Percentiles rank a stretch among this genome's conserved stretches.
phyloP scores from a whole-genome alignment of 164 flowering plant species.

The Aristolochia fimbriata region DNA sequence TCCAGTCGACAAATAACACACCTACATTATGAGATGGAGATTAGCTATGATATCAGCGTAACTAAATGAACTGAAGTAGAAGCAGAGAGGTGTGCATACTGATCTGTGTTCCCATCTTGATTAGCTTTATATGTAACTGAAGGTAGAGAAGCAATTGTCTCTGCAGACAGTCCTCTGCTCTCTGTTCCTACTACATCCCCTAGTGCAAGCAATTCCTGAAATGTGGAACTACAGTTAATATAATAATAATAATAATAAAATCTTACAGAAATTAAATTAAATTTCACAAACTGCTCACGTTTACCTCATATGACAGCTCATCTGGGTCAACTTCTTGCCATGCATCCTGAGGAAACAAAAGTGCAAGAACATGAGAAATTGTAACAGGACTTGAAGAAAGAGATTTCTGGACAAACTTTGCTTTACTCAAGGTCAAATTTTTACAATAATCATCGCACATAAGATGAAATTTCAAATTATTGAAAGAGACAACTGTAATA shows the following conservation, averaged over 20 bases:
- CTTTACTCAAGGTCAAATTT: no score
- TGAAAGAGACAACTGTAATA: no score
- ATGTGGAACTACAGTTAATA: no score
- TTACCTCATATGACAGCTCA: conserved; percentile 90
- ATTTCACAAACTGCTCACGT: background rate
- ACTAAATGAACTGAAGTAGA: no score
- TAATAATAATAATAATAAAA: no score
- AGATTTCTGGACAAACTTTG: no score
- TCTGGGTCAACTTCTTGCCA: conserved; percentile 96
- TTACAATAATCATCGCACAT: no score
- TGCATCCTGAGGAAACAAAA: conserved; percentile 41
- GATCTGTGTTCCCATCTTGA: conserved; percentile 58
- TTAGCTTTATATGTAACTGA: conserved; percentile 46
- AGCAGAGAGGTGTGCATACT: conserved; percentile 33
- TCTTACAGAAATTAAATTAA: background rate
- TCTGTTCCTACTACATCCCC: conserved; percentile 90
- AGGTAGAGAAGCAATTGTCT: conserved; percentile 69
- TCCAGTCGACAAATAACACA: conserved; percentile 89
- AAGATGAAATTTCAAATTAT: no score
- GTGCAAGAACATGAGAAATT: conserved; percentile 1
- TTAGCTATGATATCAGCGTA: background rate
- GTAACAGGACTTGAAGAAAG: no score
- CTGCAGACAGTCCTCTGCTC: conserved; percentile 88
- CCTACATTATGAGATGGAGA: conserved; percentile 25
- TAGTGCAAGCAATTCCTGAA: conserved; percentile 78